phyloP scores from a whole-genome alignment of 2,329 filamentous ascomycete genomes.

The Cadophora sp. region DNA sequence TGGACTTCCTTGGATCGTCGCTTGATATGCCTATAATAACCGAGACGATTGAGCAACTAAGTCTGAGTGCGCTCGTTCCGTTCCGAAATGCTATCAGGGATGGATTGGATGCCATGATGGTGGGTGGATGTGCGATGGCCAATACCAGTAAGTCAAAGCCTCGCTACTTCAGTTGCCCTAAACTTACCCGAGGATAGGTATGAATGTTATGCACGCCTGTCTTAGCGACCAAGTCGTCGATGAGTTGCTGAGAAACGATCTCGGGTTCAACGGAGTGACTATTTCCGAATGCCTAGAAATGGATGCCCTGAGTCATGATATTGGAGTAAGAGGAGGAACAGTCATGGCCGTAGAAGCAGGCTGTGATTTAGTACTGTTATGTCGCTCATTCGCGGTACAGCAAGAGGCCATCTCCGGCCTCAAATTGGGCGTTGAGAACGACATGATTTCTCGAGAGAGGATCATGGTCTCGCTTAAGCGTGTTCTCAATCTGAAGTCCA shows the following conservation, averaged over 20 bases:
- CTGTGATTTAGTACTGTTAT: slow-evolving; percentile 89
- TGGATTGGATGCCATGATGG: slow-evolving; percentile 93
- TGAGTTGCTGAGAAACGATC: slow-evolving; percentile 83
- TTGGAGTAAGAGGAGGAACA: slow-evolving; percentile 94
- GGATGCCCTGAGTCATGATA: slow-evolving; percentile 94
- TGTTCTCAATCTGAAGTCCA: slow-evolving; percentile 80
- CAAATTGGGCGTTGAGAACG: slow-evolving; percentile 88
- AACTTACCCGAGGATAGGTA: slow-evolving; percentile 62
- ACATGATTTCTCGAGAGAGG: slow-evolving; percentile 81
- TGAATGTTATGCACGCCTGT: slow-evolving; percentile 96
- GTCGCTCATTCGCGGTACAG: slow-evolving; percentile 86
- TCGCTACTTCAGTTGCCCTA: background rate
- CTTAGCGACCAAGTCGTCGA: slow-evolving; percentile 97
- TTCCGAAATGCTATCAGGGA: slow-evolving; percentile 89
- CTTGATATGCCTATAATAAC: slow-evolving; percentile 95
- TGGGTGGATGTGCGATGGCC: slow-evolving; percentile 91
- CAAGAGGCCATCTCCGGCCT: slow-evolving; percentile 90
- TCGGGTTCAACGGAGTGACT: slow-evolving; percentile 89
- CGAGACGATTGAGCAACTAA: slow-evolving; percentile 90
- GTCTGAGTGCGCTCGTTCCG: slow-evolving; percentile 87
- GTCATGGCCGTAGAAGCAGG: slow-evolving; percentile 98
- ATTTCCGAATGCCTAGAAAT: slow-evolving; percentile 97
- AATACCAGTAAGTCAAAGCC: slow-evolving; percentile 54
- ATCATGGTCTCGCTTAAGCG: slow-evolving; percentile 82
- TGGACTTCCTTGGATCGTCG: slow-evolving; percentile 91